phyloP scores from a whole-genome alignment of 441 rosid genomes.

The Populus trichocarpa region DNA sequence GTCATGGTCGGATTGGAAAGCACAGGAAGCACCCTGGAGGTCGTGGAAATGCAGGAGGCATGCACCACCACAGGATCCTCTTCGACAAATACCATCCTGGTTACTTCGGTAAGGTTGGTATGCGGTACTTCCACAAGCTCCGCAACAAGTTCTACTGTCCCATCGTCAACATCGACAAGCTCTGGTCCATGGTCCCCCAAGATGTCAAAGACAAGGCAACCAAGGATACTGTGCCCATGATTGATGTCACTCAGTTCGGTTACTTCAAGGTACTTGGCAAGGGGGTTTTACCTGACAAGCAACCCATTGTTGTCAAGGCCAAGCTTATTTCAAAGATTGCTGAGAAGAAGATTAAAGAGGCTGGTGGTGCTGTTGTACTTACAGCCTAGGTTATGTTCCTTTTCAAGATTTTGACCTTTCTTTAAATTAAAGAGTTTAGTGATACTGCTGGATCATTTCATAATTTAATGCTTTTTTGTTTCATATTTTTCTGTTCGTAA shows the following conservation, averaged over 20 bases:
- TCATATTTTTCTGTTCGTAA: background rate
- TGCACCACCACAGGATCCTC: conserved; percentile 89
- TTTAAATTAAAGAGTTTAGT: background rate
- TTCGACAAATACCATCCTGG: conserved; percentile 95
- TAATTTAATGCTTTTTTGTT: background rate
- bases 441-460: background rate
- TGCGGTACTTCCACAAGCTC: conserved; percentile 85
- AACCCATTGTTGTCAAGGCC: conserved; percentile 70
- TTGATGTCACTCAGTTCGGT: conserved; percentile 75
- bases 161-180: conserved; percentile 74
- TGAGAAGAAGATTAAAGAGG: conserved; percentile 84
- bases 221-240: conserved; percentile 58
- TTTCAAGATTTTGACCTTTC: background rate
- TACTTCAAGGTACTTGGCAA: conserved; percentile 78
- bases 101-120: conserved; percentile 81
- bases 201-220: conserved; percentile 57
- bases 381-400: conserved; percentile 41
- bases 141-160: conserved; percentile 77
- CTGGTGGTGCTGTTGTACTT: conserved; percentile 72
- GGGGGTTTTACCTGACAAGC: conserved; percentile 64
- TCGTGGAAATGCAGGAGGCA: conserved; percentile 85
- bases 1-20: conserved; percentile 85
- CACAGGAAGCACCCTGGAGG: conserved; percentile 88
- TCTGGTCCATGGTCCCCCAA: conserved; percentile 70
- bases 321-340: conserved; percentile 80